Evolutionary conservation across 2,329 filamentous ascomycete species (phyloP).

Genomic region (Fusarium oxysporum): DNA sequence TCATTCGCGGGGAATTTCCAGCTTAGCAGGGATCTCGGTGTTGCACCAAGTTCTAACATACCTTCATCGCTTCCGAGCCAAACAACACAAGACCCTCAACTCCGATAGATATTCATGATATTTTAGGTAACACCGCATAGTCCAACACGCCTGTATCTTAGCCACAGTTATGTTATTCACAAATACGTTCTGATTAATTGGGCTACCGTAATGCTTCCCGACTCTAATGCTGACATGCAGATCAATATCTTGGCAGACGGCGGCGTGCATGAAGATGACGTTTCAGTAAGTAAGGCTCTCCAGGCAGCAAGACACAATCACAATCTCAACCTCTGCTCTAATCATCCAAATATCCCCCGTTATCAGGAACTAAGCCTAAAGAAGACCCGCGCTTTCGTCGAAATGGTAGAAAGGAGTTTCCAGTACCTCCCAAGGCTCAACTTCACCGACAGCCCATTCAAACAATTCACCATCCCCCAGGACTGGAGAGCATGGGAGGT

Average conservation of each 20-base stretch:
- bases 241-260: not conserved
- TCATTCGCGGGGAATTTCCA: not conserved
- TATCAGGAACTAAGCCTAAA: accelerated
- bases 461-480: not conserved
- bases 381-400: accelerated
- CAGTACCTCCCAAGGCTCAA: accelerated
- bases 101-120: not conserved
- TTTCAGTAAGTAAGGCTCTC: not conserved
- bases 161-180: too few relatives aligned
- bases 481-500: not conserved
- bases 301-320: accelerated
- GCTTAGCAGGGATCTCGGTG: not conserved
- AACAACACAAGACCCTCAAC: not conserved
- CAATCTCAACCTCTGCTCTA: accelerated
- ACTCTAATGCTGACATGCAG: not conserved
- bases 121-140: not conserved
- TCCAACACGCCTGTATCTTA: not conserved
- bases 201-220: accelerated
- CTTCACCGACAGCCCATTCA: not conserved
- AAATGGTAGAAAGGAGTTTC: not conserved
- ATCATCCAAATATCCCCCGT: too few relatives aligned
- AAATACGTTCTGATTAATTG: not conserved
- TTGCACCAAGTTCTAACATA: not conserved
- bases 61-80: not conserved
- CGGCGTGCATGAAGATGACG: not conserved